Base-by-base conservation (phyloP, 768 basidiomycete species). In the Amanita exitialis region DNA sequence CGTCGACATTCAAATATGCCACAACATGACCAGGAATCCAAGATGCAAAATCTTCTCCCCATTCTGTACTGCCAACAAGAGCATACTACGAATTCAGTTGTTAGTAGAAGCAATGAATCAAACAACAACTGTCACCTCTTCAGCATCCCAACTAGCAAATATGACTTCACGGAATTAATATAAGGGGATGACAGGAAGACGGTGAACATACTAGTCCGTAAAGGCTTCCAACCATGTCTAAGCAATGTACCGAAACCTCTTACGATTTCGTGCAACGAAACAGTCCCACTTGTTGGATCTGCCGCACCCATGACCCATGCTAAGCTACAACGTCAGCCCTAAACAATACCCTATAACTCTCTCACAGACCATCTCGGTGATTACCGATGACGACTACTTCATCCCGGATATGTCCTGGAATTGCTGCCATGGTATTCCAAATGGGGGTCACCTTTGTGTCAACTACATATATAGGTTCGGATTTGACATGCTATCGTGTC, bases 371-470 rank as follows among this genome's bases (percentile, higher is more conserved):
- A 68, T 95, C 92, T 37, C 93, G 79, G 62, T 96, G 93, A 56
- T 86, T 86, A 3, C 93, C 94, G 46, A 97, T 65, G 6, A 96
- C 63, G 20, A 97, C 82, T 3, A 93, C 80, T 64, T 96, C 94
- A 59, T 92, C 83, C 52, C 76, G 75, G 59, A 93, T 78, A 52
- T 83, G 79, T 2, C 90, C 92, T 6, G 90, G 91, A 52, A 94
- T 86, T 25, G 83, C 74, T 9, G 77, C 84, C 78, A 87, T 86
- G 12, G 80, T 74, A 66, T 95, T 96, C 90, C 90, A 95, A 44
- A 95, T 90, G 13, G 91, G 90, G 4, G 77, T 92, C 10, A 93
- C 78, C 60, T 82, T 80, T 25, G 76, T 81, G 51, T 90, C 77
- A 36, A 95, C 87, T 82, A 47, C 15, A 38, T 44, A 6, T 3